Conservation (phyloP, 169 alveolate genomes). For the Plasmodium vinckei region DNA sequence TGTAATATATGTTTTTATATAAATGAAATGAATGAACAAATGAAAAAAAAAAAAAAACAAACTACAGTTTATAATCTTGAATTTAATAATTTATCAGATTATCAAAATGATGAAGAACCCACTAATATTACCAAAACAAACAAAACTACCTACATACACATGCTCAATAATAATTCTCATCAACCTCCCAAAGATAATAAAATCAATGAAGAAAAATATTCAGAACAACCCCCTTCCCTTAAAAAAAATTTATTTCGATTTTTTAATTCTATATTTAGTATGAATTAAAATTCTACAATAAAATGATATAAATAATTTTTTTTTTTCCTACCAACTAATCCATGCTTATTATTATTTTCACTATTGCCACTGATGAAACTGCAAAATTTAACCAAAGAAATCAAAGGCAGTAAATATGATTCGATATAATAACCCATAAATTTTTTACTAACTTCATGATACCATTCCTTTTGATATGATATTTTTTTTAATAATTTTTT, state of each 20-base stretch:
- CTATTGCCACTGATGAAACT: too few species aligned
- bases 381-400: too few species aligned
- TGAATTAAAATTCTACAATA: slow-evolving; percentile 11
- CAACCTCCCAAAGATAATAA: background rate
- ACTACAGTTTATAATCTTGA: slow-evolving; percentile 65
- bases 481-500: too few species aligned
- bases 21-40: slow-evolving; percentile 30
- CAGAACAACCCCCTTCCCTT: slow-evolving; percentile 13
- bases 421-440: too few species aligned
- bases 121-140: background rate
- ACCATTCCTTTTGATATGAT: too few species aligned
- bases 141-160: background rate
- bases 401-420: too few species aligned
- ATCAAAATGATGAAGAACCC: background rate
- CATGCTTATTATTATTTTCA: too few species aligned
- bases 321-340: background rate
- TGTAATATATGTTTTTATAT: slow-evolving; percentile 40
- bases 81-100: slow-evolving; percentile 28
- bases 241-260: slow-evolving; percentile 43
- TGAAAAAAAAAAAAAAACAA: slow-evolving; percentile 32
- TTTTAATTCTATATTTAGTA: slow-evolving; percentile 38
- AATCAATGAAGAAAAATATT: background rate
- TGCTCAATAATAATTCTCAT: background rate
- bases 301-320: background rate
- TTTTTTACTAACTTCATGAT: too few species aligned